Conservation (phyloP, 2,329 filamentous ascomycete species). For the Capronia coronata region DNA sequence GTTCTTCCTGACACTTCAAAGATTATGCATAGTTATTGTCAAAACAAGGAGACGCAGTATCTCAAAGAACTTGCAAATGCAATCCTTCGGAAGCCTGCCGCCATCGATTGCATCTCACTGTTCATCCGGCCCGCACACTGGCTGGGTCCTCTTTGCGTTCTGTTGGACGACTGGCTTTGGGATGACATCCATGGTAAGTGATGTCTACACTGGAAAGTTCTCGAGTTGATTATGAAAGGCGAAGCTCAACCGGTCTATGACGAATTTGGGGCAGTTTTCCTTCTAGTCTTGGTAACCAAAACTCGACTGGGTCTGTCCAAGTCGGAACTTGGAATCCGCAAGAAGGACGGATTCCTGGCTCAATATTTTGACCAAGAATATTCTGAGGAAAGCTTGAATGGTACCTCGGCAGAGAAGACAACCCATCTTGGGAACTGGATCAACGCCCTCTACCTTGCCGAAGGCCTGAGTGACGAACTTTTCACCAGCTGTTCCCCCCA, state of each 20-base stretch:
- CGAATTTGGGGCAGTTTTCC: constrained; percentile 57
- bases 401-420: constrained; percentile 51
- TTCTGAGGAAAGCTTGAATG: constrained; percentile 44
- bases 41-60: constrained; percentile 56
- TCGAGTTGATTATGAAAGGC: constrained; percentile 33
- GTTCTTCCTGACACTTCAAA: constrained; percentile 17
- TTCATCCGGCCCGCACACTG: constrained; percentile 53
- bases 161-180: constrained; percentile 59
- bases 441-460: constrained; percentile 55
- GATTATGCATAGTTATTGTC: constrained; percentile 52
- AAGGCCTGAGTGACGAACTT: constrained; percentile 58
- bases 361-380: constrained; percentile 45
- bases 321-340: constrained; percentile 48
- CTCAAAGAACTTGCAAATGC: constrained; percentile 55
- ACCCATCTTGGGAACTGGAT: constrained; percentile 56
- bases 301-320: constrained; percentile 51
- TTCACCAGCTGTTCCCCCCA: constrained; percentile 59
- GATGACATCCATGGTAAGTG: constrained; percentile 54
- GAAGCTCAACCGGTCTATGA: constrained; percentile 61
- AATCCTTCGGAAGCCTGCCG: constrained; percentile 49
- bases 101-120: constrained; percentile 54
- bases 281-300: constrained; percentile 52
- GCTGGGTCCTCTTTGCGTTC: constrained; percentile 51
- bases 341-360: constrained; percentile 50
- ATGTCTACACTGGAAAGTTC: background rate